Evolutionary conservation across 1,139 yeast genomes (phyloP).

Genomic region (Blastobotrys illinoisensis): DNA sequence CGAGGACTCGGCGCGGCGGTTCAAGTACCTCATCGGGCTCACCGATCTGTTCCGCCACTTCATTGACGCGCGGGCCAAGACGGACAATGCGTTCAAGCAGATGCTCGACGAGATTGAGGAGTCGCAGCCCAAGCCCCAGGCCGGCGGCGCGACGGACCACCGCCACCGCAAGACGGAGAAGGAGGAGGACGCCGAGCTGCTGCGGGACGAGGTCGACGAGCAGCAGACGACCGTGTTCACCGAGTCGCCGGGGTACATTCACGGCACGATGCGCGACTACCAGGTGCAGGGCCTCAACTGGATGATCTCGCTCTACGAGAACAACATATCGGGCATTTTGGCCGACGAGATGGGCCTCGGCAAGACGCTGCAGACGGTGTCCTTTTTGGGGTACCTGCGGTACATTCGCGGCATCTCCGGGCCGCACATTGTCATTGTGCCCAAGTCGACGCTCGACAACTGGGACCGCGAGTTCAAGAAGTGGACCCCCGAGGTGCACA

Average conservation of each 20-base stretch:
- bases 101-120: slow-evolving; percentile 52
- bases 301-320: slow-evolving; percentile 79
- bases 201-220: slow-evolving; percentile 54
- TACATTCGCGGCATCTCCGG: slow-evolving; percentile 76
- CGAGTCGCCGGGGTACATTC: slow-evolving; percentile 67
- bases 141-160: slow-evolving; percentile 21
- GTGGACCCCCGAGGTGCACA: slow-evolving; percentile 96
- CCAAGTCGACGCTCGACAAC: slow-evolving; percentile 90
- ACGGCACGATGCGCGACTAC: slow-evolving; percentile 72
- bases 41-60: slow-evolving; percentile 86
- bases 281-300: slow-evolving; percentile 93
- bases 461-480: slow-evolving; percentile 91
- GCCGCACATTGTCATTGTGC: slow-evolving; percentile 88
- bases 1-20: slow-evolving; percentile 66
- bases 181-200: slow-evolving; percentile 86
- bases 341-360: slow-evolving; percentile 99
- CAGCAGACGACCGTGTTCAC: slow-evolving; percentile 49
- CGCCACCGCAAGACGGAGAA: slow-evolving; percentile 64
- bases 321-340: slow-evolving; percentile 79
- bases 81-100: slow-evolving; percentile 60
- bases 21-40: slow-evolving; percentile 73
- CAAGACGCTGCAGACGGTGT: slow-evolving; percentile 87
- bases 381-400: slow-evolving; percentile 82
- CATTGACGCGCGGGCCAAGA: slow-evolving; percentile 72
- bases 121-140: slow-evolving; percentile 28